phyloP scores from a whole-genome alignment of 1,139 yeast species.

The Protomyces macrosporus region DNA sequence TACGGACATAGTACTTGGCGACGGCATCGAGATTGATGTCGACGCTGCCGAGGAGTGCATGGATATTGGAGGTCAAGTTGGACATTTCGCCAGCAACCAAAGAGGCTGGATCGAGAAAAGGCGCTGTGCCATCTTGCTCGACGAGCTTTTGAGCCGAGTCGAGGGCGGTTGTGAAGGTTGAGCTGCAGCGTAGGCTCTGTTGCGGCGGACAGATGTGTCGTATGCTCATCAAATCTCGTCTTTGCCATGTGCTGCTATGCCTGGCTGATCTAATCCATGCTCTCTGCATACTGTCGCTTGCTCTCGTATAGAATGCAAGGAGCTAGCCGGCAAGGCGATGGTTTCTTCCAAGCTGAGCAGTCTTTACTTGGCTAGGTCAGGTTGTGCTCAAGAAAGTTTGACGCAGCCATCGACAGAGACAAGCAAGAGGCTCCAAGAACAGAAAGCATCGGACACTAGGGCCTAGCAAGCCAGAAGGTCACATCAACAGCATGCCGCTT shows the following conservation, averaged over 20 bases:
- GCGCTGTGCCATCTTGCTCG: conserved; percentile 50
- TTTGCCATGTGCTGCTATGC: no score
- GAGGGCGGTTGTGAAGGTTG: conserved; percentile 6
- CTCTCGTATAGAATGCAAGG: no score
- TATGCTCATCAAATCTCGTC: no score
- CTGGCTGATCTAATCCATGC: neutral
- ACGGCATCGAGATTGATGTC: conserved; percentile 89
- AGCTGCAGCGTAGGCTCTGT: neutral
- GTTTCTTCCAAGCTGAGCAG: no score
- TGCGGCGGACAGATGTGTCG: neutral
- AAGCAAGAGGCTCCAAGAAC: no score
- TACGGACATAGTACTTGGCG: conserved; percentile 87
- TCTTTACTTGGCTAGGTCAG: no score
- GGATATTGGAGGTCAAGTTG: conserved; percentile 77
- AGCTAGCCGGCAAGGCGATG: no score
- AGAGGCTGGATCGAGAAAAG: conserved; percentile 69
- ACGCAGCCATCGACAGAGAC: neutral
- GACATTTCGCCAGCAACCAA: conserved; percentile 96
- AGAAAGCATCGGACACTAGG: neutral
- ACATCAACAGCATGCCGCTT: conserved; percentile 14
- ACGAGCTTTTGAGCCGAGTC: conserved; percentile 64
- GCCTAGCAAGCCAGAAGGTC: neutral
- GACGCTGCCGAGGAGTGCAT: conserved; percentile 80
- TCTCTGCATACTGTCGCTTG: neutral
- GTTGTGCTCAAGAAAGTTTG: neutral